A percentile compares a stretch with the other conserved stretches of the same genome.
phyloP scores from a whole-genome alignment of 2,329 filamentous ascomycete species.

The Colletotrichum tanaceti region DNA sequence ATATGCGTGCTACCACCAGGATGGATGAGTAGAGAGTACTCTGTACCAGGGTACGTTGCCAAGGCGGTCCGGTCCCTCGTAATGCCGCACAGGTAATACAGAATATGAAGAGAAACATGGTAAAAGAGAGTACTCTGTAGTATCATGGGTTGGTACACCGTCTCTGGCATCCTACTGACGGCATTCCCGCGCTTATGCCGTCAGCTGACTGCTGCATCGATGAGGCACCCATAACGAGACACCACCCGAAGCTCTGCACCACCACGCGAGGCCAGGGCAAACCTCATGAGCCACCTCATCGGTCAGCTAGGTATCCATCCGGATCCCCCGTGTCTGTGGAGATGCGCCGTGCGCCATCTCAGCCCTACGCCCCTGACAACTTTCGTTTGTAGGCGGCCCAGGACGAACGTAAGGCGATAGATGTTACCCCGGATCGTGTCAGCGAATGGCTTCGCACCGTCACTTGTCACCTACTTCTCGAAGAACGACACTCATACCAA shows the following conservation, averaged over 20 bases:
- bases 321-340: slow-evolving; percentile 2
- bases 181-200: not conserved
- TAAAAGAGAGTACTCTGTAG: too few relatives aligned
- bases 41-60: too few relatives aligned
- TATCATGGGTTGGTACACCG: not conserved
- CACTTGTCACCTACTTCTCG: not conserved
- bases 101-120: too few relatives aligned
- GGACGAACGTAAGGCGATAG: not conserved
- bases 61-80: too few relatives aligned
- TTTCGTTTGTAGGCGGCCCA: not conserved
- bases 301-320: not conserved
- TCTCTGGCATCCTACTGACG: too few relatives aligned
- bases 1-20: not conserved
- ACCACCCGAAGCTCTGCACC: not conserved
- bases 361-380: slow-evolving; percentile 19
- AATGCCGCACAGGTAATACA: too few relatives aligned
- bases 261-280: not conserved
- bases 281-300: not conserved
- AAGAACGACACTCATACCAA: too few relatives aligned
- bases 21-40: too few relatives aligned
- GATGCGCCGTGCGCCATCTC: slow-evolving; percentile 17
- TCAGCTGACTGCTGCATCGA: slow-evolving; percentile 26
- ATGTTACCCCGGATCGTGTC: too few relatives aligned
- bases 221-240: not conserved
- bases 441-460: not conserved